phyloP scores from a whole-genome alignment of 345 rosid genomes.

The Brassica carinata region DNA sequence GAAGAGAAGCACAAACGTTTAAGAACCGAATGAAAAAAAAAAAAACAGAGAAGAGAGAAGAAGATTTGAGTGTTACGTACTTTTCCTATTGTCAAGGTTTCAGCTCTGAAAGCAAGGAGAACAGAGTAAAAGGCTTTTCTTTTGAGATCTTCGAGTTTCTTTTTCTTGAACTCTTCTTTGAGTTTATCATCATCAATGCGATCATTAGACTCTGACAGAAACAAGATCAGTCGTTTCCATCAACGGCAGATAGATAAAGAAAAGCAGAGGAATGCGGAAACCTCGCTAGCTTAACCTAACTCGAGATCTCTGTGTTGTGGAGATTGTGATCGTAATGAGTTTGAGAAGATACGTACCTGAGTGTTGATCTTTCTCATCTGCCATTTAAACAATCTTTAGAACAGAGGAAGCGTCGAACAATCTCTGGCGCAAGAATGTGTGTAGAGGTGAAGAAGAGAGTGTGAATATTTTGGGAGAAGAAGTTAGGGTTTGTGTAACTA shows the following conservation, averaged over 20 bases:
- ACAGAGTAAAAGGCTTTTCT: constrained; percentile 20
- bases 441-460: not conserved
- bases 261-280: not conserved
- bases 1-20: not conserved
- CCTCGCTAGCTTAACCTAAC: not conserved
- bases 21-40: not conserved
- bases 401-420: constrained; percentile 4
- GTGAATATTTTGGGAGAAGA: not conserved
- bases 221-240: constrained; percentile 15
- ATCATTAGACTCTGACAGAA: not conserved
- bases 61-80: not conserved
- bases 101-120: constrained; percentile 10
- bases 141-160: not conserved
- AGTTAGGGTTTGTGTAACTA: constrained; percentile 20
- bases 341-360: constrained; percentile 16
- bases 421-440: constrained; percentile 4
- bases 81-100: not conserved
- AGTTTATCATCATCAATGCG: not conserved
- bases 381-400: constrained; percentile 14
- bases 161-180: not conserved
- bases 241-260: not conserved
- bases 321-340: not conserved
- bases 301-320: not conserved
- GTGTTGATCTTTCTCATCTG: constrained; percentile 13
- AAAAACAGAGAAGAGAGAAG: not conserved